Conservation (phyloP, 2,329 filamentous ascomycete genomes). For the Neonectria coccinea region DNA sequence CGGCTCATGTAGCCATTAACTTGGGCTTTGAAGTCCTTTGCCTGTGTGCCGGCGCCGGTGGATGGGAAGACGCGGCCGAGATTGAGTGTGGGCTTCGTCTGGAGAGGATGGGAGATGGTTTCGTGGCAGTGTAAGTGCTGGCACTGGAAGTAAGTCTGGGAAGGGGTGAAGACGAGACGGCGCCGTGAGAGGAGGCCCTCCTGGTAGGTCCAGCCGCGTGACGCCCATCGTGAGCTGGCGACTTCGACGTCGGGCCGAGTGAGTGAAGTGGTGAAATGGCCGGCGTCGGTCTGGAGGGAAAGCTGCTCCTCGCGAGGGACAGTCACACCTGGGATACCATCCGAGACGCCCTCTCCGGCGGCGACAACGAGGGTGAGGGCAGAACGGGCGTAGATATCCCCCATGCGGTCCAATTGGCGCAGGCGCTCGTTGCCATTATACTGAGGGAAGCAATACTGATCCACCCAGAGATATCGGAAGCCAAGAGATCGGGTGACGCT, state of each 20-base stretch:
- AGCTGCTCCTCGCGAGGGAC: slow-evolving; percentile 50
- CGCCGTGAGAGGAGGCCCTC: slow-evolving; percentile 52
- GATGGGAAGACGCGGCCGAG: slow-evolving; percentile 50
- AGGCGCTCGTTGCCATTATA: slow-evolving; percentile 42
- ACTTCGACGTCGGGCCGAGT: slow-evolving; percentile 52
- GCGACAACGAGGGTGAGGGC: slow-evolving; percentile 52
- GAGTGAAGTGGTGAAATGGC: slow-evolving; percentile 52
- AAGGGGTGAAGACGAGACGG: slow-evolving; percentile 52
- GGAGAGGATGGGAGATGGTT: slow-evolving; percentile 50
- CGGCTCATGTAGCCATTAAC: slow-evolving; percentile 50
- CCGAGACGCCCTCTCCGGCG: slow-evolving; percentile 46
- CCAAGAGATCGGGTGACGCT: slow-evolving; percentile 48
- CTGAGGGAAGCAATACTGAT: slow-evolving; percentile 51
- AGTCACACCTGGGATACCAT: slow-evolving; percentile 52
- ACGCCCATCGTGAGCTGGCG: slow-evolving; percentile 50
- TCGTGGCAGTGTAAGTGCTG: slow-evolving; percentile 53
- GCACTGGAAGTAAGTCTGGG: slow-evolving; percentile 55
- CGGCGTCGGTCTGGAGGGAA: slow-evolving; percentile 49
- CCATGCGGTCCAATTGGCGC: slow-evolving; percentile 49
- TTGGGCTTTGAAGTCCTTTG: slow-evolving; percentile 44
- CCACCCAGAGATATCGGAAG: slow-evolving; percentile 54
- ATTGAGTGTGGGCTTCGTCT: slow-evolving; percentile 47
- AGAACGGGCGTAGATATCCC: slow-evolving; percentile 50
- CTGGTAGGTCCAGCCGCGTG: slow-evolving; percentile 53
- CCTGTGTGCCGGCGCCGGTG: slow-evolving; percentile 38